Evolutionary conservation across 805 yeast genomes (phyloP), one percentile per base, ranked within the genome.

Genomic region (Teunomyces barrocoloradensis): DNA sequence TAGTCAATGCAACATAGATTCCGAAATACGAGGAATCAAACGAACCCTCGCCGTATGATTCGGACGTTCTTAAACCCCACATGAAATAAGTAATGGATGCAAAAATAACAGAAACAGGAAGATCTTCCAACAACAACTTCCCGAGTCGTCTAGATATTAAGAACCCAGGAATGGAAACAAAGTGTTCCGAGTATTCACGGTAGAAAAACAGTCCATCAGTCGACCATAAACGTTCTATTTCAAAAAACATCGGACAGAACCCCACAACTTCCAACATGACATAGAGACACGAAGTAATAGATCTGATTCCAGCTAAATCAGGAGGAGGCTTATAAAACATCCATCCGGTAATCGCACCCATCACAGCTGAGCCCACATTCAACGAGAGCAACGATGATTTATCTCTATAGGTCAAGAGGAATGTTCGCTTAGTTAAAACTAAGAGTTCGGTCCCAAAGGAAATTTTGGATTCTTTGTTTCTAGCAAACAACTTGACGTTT

Each of bases 281-380:
- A 52, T 71, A 73, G 17, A 71, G 54, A 12, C 55, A 33, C 1
- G 76, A 71, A 1, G 74, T 72, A 18, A 60, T 60, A 2, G 95
- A 76, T 51, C 95, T 66, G 17, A 87, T 75, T 5, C 96, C 96
- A 1, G 82, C 75, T 30, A 82, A 53, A 10, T 79, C 71, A 2
- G 76, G 73, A 15, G 75, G 79, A 3, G 90, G 90, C 53, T 78
- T 78, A 59, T 66, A 84, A 57, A 84, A 89, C 36, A 89, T 75
- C 90, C 94, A 87, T 0, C 96, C 96, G 36, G 78, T 66, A n/a
- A 82, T 66, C 2, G 81, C 58, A 0, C 89, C 85, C 51, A 87
- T 65, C 5, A 83, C 53, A 0, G 78, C 44, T 0, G 75, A 33
- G 21, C 78, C 78, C 12, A 71, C 59, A 12, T 72, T 50, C 27